Conservation (phyloP, 2,329 filamentous ascomycete species). For the Coniella lustricola region DNA sequence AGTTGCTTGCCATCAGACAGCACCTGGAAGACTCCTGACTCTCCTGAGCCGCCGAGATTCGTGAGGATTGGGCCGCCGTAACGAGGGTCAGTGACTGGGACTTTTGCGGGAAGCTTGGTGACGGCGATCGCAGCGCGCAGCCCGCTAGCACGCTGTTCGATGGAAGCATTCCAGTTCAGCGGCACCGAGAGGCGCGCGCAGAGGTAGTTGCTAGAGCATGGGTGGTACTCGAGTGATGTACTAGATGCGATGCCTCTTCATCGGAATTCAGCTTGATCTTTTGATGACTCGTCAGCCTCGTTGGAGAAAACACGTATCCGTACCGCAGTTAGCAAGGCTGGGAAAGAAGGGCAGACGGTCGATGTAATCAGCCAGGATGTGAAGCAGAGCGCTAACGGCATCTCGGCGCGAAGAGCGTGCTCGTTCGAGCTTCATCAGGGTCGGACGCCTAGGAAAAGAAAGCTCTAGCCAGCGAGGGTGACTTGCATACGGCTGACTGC, state of each 20-base stretch:
- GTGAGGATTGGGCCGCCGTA: constrained; percentile 32
- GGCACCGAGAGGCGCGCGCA: constrained; percentile 37
- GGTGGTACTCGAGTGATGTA: constrained; percentile 19
- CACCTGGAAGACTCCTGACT: constrained; percentile 27
- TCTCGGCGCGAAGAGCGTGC: neutral
- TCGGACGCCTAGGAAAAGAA: too few species aligned
- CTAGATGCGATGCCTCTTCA: constrained; percentile 16
- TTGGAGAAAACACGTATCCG: neutral
- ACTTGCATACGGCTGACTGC: too few species aligned
- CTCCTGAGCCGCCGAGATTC: constrained; percentile 34
- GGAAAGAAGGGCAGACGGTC: neutral
- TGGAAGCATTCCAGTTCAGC: constrained; percentile 29
- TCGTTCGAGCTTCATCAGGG: neutral
- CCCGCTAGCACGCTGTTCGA: constrained; percentile 17
- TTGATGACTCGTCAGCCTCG: neutral
- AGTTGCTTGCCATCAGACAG: constrained; percentile 20
- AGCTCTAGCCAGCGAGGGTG: too few species aligned
- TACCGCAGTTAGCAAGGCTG: neutral
- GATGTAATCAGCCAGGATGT: neutral
- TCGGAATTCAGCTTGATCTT: constrained; percentile 4
- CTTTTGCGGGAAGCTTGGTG: constrained; percentile 30
- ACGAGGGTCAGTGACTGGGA: constrained; percentile 27
- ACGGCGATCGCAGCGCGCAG: constrained; percentile 30
- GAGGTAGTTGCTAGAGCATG: constrained; percentile 29
- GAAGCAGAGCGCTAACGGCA: neutral